Base-by-base conservation (phyloP, 257 asterid species). In the Penstemon eatonii region DNA sequence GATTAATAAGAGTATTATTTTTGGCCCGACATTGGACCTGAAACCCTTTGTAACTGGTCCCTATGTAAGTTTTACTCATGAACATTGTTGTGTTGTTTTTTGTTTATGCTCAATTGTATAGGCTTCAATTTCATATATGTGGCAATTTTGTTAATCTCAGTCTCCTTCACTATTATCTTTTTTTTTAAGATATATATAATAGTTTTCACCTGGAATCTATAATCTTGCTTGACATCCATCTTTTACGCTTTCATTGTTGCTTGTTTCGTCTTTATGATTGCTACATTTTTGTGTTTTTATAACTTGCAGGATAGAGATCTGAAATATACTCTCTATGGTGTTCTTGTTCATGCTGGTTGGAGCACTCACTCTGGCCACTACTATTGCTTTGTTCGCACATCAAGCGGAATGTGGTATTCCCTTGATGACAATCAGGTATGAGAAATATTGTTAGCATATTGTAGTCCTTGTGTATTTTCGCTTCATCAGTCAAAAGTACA, bases 301-400 rank as follows among this genome's bases (percentile, higher is more conserved):
- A 64, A 56, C 53, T 56, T 77, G 79, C 86, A 93, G 99, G 92
- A 88, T 66, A 96, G 92, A 53, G 88, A 86, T 79, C 80, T 89
- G 66, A 87, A 85, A 47, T 93, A 93, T 79, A 90, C 99, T 13
- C 95, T 93, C 10, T 93, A 90, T 74, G 97, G 97, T 52, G 99
- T 93, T 69, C 95, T 93, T 76, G 99, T 93, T 73, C 99, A 93
- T 84, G 87, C 87, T 60, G 99, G 99, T 65, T 88, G 95, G 92
- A 90, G 85, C 78, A 93, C 99, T 67, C 97, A 80, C 81, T 93
- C 96, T 73, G 99, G 99, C 62, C 99, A 93, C 78, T 93, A 93
- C 64, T 93, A 84, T 81, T 90, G 99, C 86, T 93, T 88, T 83
- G 96, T 93, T 63, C 96, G 97, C 56, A 93, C 99, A 45, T 90